A percentile compares a stretch with the other conserved stretches of the same genome.
Evolutionary conservation across 2,329 filamentous ascomycete species (phyloP).

Genomic region (Diaporthe amygdali): DNA sequence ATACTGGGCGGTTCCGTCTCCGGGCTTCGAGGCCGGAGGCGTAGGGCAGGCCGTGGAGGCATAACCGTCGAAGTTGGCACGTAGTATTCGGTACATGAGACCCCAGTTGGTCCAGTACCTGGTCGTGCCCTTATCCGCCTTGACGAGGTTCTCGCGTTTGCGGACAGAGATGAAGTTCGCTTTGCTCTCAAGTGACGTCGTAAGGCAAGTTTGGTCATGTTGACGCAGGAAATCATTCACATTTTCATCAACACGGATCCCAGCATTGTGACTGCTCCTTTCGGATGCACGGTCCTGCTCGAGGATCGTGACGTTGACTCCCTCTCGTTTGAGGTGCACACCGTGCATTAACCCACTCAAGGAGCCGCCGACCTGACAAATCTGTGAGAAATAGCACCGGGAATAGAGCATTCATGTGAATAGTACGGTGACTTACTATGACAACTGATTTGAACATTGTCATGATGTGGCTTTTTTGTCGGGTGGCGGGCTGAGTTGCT

Average conservation of each 20-base stretch:
- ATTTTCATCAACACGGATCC: slow-evolving; percentile 42
- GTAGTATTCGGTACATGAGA: slow-evolving; percentile 42
- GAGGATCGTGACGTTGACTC: slow-evolving; percentile 41
- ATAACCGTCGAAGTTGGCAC: slow-evolving; percentile 45
- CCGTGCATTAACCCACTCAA: slow-evolving; percentile 39
- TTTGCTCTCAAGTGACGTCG: slow-evolving; percentile 19
- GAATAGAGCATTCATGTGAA: no score
- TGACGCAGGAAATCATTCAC: slow-evolving; percentile 38
- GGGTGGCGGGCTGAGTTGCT: no score
- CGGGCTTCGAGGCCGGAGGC: slow-evolving; percentile 26
- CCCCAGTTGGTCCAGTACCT: slow-evolving; percentile 48
- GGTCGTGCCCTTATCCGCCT: slow-evolving; percentile 24
- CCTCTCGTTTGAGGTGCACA: slow-evolving; percentile 38
- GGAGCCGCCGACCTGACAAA: slow-evolving; percentile 45
- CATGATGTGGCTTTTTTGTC: no score
- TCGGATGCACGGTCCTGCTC: slow-evolving; percentile 42
- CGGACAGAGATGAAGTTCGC: slow-evolving; percentile 25
- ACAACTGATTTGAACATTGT: no score
- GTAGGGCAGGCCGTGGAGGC: slow-evolving; percentile 29
- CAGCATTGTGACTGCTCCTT: slow-evolving; percentile 45
- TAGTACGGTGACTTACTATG: no score
- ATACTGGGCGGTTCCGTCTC: slow-evolving; percentile 31
- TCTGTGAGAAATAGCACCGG: no score
- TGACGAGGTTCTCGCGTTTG: slow-evolving; percentile 20
- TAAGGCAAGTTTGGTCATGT: slow-evolving; percentile 37